Base-by-base conservation (phyloP, 1,284 basidiomycete genomes). In the Prillingera fragicola region DNA sequence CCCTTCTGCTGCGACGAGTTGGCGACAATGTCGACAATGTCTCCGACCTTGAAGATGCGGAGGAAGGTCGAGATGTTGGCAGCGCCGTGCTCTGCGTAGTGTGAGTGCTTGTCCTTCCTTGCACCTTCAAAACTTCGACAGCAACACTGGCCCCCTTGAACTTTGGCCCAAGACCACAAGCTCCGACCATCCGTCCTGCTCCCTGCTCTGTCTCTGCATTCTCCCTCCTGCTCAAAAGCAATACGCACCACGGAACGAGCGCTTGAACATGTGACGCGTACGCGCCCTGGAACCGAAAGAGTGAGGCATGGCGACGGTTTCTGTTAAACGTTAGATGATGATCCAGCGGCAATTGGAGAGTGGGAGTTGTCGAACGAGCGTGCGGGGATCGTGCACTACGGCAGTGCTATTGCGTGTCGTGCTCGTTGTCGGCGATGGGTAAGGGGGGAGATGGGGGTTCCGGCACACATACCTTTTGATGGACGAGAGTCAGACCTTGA, bases 11-110 rank as follows among this genome's bases (percentile, higher is more conserved):
- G 87, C 41, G 92, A 88, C 54, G 92, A 83, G 73, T 99, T 97
- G 64, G 94, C 94, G 79, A 95, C 95, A 81, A 98, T 98, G 78
- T 98, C 94, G 64, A 99, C 94, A 69, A 98, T 96, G 75, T 99
- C 94, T 59, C 94, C 94, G 60, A 97, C 81, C 65, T 84, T 83
- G 83, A 86, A 99, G 76, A 82, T 81, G 71, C 85, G 81, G 69
- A 98, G 78, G 83, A 82, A 98, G 41, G 91, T 97, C 60, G 91
- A 90, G 69, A 97, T 61, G 73, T 87, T 87, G 57, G 94, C 80
- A 65, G 82, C 81, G 69, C 94, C 92, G 73, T 90, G 84, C 71
- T 95, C 90, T 92, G 70, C 59, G 15, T 4, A 8, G 3, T 4
- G 50, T 52, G 57, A 60, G 60, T 25, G 6, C 31, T 19, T 43